These are phyloP conservation scores for Camelina sativa DNA, from an alignment of 345 rosid species.

Conservation along the genomic window DNA sequence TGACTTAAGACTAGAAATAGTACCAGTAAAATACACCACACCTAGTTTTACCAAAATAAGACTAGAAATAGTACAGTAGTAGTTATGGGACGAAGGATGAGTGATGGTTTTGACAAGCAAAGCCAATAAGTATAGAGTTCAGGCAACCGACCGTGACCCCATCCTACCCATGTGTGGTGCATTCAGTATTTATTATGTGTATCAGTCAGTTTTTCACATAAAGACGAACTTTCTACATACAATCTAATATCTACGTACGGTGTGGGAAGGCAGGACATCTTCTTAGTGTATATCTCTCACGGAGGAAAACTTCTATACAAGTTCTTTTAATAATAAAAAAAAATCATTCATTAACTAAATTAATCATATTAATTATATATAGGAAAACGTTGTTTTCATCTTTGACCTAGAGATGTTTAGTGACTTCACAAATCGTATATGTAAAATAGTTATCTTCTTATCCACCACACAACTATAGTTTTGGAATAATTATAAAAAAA, in stretches of 20 bases:
- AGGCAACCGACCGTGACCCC: constrained; percentile 28
- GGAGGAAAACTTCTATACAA: neutral
- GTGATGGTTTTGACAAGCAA: constrained; percentile 18
- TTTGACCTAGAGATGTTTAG: neutral
- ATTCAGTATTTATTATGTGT: constrained; percentile 13
- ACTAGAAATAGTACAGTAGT: constrained; percentile 21
- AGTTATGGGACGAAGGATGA: constrained; percentile 3
- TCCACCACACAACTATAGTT: no score
- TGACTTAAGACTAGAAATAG: neutral
- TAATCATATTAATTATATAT: no score
- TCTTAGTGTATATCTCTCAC: constrained; percentile 9
- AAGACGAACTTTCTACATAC: constrained; percentile 29
- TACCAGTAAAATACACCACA: neutral
- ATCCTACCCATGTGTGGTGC: constrained; percentile 34
- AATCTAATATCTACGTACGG: no score
- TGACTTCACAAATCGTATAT: neutral
- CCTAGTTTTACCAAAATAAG: constrained; percentile 20
- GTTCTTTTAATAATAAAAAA: neutral
- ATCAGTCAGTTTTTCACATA: neutral
- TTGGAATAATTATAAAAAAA: no score
- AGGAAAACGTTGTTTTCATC: no score
- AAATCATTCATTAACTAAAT: no score
- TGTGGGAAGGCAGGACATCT: constrained; percentile 10
- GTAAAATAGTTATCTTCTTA: no score
- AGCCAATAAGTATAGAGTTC: neutral